A percentile compares a stretch with the other conserved stretches of the same genome.
Conservation (phyloP, 106 monocot species). For the Amphibolis antarctica region DNA sequence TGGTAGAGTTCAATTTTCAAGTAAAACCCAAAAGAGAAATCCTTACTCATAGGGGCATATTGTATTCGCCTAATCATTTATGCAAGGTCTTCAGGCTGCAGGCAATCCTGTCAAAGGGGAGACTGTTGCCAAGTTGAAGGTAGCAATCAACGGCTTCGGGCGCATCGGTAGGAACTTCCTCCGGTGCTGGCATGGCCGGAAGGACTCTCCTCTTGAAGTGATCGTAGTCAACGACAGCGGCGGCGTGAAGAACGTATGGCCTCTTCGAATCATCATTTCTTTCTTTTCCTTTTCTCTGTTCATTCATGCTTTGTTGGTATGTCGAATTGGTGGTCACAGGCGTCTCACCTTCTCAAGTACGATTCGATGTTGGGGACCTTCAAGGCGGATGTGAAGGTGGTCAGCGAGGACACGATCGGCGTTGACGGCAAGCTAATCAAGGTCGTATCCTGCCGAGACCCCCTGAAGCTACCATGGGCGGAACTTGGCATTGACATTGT, state of each 20-base stretch:
- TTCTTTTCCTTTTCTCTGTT: not conserved
- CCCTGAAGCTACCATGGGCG: conserved; percentile 88
- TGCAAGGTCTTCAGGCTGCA: conserved; percentile 18
- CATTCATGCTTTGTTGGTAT: not conserved
- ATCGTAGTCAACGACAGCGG: conserved; percentile 91
- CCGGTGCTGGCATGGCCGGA: conserved; percentile 93
- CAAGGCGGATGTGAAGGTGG: conserved; percentile 94
- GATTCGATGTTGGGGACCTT: conserved; percentile 95
- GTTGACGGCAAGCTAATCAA: conserved; percentile 86
- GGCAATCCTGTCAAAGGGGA: conserved; percentile 35
- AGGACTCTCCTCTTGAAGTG: conserved; percentile 90
- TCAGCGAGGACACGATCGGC: conserved; percentile 73
- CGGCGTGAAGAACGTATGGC: conserved; percentile 74
- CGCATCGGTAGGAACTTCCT: conserved; percentile 94
- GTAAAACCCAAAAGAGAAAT: no score
- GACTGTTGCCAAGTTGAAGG: conserved; percentile 91
- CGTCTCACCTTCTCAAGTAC: conserved; percentile 98
- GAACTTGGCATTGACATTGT: conserved; percentile 98
- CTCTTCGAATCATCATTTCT: not conserved
- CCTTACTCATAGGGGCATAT: no score
- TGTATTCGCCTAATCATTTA: no score
- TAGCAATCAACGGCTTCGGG: conserved; percentile 95
- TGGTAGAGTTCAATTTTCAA: no score
- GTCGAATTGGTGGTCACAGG: conserved; percentile 18
- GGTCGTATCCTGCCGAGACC: conserved; percentile 82